Base-by-base conservation (phyloP, 2,329 filamentous ascomycete genomes). In the Scopulariopsis brevicaulis region DNA sequence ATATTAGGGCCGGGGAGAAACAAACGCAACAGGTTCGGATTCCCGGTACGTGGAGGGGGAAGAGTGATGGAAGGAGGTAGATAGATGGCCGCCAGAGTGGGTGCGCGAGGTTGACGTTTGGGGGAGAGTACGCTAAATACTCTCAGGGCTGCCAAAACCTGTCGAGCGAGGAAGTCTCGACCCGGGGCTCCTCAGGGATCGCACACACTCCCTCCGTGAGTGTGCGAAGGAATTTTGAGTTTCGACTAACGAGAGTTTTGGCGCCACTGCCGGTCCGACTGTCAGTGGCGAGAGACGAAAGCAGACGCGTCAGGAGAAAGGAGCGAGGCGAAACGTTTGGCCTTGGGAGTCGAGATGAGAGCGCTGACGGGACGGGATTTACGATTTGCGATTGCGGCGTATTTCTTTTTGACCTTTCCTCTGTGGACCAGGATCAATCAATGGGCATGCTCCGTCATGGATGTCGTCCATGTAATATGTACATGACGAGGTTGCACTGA, bases 21-120 rank as follows among this genome's bases (percentile, higher is more conserved):
- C 15, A n/a, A 7, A 14, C n/a, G 40, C 2, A 46, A 46, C 8
- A n/a, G 40, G 15, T n/a, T 24, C 8, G 22, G 22, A 20, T 22
- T n/a, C 12, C n/a, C 34, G 55, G 34, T 20, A 24, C 20, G 54
- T 12, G 54, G 25, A 43, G 20, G 37, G 22, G 22, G 35, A 24
- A 43, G 28, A 54, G 60, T 60, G 60, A 62, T 59, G 58, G 60
- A 58, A 61, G 56, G 59, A 62, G 54, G 28, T 11, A 51, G n/a
- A n/a, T n/a, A n/a, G 20, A 52, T 34, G 55, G 54, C n/a, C 54
- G 24, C 48, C 54, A 14, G 25, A 12, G 37, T 50, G 24, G 35
- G 25, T 22, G 24, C 24, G 22, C n/a, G 32, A n/a, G 40, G 40
- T 43, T 56, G 54, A 56, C 54, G 54, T 56, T 24, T 56, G 24